These are phyloP conservation scores for Heterobasidion irregulare DNA, from an alignment of 1,284 basidiomycete species.

Conservation along the genomic window DNA sequence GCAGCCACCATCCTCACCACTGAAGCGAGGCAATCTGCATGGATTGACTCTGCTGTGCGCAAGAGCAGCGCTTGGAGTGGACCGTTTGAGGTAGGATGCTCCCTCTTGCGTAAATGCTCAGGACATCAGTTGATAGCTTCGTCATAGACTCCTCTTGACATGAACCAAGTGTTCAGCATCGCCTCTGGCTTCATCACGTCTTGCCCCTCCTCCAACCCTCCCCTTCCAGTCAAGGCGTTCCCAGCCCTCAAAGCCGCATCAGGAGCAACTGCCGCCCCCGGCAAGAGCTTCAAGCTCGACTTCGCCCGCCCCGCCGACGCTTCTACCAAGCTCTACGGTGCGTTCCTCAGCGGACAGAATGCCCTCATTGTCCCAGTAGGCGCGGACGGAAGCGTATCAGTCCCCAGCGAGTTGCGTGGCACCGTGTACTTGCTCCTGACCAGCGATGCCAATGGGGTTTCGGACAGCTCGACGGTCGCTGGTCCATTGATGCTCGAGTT, in stretches of 20 bases:
- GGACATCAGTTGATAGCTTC: background rate
- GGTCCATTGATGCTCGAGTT: constrained; percentile 24
- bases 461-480: constrained; percentile 17
- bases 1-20: constrained; percentile 32
- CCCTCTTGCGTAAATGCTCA: constrained; percentile 12
- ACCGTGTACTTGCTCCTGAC: constrained; percentile 23
- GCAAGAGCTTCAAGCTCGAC: constrained; percentile 20
- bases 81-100: constrained; percentile 33
- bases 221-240: background rate
- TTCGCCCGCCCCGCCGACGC: constrained; percentile 13
- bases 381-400: constrained; percentile 20
- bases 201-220: background rate
- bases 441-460: constrained; percentile 16
- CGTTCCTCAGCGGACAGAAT: constrained; percentile 29
- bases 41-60: constrained; percentile 39
- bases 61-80: constrained; percentile 45
- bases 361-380: constrained; percentile 24
- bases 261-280: constrained; percentile 14
- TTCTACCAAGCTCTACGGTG: constrained; percentile 24
- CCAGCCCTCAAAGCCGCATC: constrained; percentile 4
- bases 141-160: background rate
- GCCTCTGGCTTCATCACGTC: background rate
- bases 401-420: constrained; percentile 21
- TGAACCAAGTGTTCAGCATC: background rate
- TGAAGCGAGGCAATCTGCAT: constrained; percentile 41